Percentiles rank a stretch among this genome's conserved stretches.
Conservation (phyloP, 2,329 filamentous ascomycete genomes). For the Bipolaris oryzae region DNA sequence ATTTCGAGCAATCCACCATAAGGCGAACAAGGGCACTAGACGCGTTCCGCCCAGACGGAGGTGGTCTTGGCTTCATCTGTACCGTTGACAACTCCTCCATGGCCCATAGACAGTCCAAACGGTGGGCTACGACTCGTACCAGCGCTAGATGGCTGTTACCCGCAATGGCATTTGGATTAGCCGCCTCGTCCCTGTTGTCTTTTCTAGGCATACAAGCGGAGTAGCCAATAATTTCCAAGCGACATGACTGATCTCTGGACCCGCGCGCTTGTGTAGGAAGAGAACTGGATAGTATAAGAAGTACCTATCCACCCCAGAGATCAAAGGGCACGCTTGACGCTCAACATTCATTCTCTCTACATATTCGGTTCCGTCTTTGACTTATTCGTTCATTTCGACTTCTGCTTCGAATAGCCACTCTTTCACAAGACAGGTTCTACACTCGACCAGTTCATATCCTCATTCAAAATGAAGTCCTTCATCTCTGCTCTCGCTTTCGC, state of each 20-base stretch:
- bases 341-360: slow-evolving; percentile 31
- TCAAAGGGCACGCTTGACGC: slow-evolving; percentile 40
- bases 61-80: slow-evolving; percentile 3
- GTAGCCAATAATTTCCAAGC: not conserved
- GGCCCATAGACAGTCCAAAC: slow-evolving; percentile 23
- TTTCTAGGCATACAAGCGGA: not conserved
- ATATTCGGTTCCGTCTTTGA: slow-evolving; percentile 23
- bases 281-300: slow-evolving; percentile 29
- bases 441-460: slow-evolving; percentile 10
- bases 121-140: slow-evolving; percentile 19
- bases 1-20: slow-evolving; percentile 15
- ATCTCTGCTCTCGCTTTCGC: slow-evolving; percentile 40
- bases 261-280: not conserved
- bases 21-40: not conserved
- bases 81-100: slow-evolving; percentile 19
- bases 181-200: not conserved
- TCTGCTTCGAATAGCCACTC: slow-evolving; percentile 22
- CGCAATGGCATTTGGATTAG: slow-evolving; percentile 15
- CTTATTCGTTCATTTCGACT: slow-evolving; percentile 24
- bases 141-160: slow-evolving; percentile 18
- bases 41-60: not conserved
- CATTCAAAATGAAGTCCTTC: slow-evolving; percentile 42
- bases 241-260: not conserved
- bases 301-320: slow-evolving; percentile 6
- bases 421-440: slow-evolving; percentile 11